Conservation (phyloP, 805 yeast species). For the Saturnispora mendoncae region DNA sequence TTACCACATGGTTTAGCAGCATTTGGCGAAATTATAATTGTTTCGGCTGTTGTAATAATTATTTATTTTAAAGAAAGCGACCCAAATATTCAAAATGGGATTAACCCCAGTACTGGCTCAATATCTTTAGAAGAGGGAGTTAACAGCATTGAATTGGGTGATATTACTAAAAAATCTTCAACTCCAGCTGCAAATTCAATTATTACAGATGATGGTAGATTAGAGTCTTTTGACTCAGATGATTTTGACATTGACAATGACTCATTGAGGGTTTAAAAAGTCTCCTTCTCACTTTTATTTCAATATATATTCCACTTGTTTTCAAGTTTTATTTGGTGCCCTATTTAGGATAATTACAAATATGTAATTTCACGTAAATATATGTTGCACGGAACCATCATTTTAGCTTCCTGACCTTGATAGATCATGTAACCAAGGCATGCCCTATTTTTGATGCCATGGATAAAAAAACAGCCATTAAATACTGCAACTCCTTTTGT, state of each 20-base stretch:
- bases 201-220: background rate
- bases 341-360: too few relatives aligned
- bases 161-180: background rate
- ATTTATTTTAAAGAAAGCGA: constrained; percentile 36
- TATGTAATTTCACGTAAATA: too few relatives aligned
- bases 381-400: too few relatives aligned
- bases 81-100: background rate
- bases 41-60: constrained; percentile 55
- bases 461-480: too few relatives aligned
- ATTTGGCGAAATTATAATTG: constrained; percentile 60
- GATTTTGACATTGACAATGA: constrained; percentile 3
- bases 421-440: too few relatives aligned
- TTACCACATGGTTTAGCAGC: constrained; percentile 62
- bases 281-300: background rate
- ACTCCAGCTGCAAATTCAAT: background rate
- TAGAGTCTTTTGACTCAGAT: background rate
- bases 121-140: background rate
- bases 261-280: background rate
- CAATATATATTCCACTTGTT: background rate
- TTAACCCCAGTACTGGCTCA: background rate
- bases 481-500: too few relatives aligned
- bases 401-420: too few relatives aligned
- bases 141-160: background rate
- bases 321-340: too few relatives aligned
- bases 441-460: too few relatives aligned